phyloP scores from a whole-genome alignment of 768 basidiomycete genomes.

The Kwoniella sp. region DNA sequence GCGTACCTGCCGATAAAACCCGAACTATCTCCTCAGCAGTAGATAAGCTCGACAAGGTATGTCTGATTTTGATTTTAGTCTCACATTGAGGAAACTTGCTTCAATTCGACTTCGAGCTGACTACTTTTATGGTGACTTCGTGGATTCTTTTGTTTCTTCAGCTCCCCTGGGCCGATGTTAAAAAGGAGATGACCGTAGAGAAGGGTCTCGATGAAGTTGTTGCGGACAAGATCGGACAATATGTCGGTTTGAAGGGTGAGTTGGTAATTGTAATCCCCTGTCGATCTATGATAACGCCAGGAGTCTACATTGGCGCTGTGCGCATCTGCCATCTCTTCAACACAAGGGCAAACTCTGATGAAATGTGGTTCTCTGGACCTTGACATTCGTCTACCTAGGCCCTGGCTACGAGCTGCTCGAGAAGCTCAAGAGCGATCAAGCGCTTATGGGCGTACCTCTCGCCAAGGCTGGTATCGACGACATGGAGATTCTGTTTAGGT shows the following conservation, averaged over 20 bases:
- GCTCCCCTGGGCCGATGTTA: slow-evolving; percentile 88
- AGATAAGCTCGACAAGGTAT: slow-evolving; percentile 95
- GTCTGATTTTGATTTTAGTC: slow-evolving; percentile 18
- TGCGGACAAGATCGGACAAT: slow-evolving; percentile 94
- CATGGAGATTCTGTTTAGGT: slow-evolving; percentile 80
- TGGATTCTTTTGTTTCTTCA: slow-evolving; percentile 45
- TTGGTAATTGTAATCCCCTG: background rate
- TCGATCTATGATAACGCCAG: background rate
- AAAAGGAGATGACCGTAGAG: slow-evolving; percentile 93
- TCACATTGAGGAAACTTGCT: background rate
- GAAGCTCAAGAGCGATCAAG: slow-evolving; percentile 66
- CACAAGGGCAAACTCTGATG: too few species aligned
- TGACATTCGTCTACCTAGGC: slow-evolving; percentile 64
- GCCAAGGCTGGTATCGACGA: slow-evolving; percentile 83
- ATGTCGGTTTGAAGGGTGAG: slow-evolving; percentile 89
- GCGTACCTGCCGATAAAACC: slow-evolving; percentile 86
- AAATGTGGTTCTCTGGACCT: too few species aligned
- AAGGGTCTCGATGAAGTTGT: slow-evolving; percentile 79
- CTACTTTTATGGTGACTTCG: background rate
- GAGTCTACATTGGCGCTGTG: too few species aligned
- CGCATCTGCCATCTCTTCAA: too few species aligned
- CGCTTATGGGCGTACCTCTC: slow-evolving; percentile 68
- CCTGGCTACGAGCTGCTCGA: slow-evolving; percentile 71
- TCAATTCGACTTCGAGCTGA: background rate
- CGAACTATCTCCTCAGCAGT: slow-evolving; percentile 92